Percentiles rank a stretch among this genome's conserved stretches.
Conservation (phyloP, 768 basidiomycete species). For the Calocera viscosa region DNA sequence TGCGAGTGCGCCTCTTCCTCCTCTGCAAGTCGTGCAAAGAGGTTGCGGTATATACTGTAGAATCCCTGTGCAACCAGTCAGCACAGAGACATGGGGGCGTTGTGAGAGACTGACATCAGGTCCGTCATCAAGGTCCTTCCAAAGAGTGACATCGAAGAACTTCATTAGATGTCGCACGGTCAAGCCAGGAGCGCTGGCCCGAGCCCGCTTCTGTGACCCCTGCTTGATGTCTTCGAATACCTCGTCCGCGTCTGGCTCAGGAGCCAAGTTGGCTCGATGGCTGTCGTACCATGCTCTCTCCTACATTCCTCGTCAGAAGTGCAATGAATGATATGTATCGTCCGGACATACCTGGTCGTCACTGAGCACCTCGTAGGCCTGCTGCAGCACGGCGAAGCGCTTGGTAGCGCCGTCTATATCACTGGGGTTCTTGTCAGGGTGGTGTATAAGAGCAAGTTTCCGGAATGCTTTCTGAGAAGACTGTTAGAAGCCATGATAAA, state of each 20-base stretch:
- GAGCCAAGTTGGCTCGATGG: constrained; percentile 66
- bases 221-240: constrained; percentile 76
- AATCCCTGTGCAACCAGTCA: constrained; percentile 48
- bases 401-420: constrained; percentile 77
- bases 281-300: constrained; percentile 98
- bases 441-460: constrained; percentile 20
- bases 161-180: constrained; percentile 66
- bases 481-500: neutral
- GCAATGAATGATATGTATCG: constrained; percentile 13
- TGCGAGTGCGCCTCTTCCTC: constrained; percentile 54
- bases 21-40: constrained; percentile 68
- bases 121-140: constrained; percentile 51
- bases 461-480: constrained; percentile 18
- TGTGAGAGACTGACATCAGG: constrained; percentile 35
- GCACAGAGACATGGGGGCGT: neutral
- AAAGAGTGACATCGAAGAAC: constrained; percentile 68
- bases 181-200: constrained; percentile 55
- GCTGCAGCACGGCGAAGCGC: constrained; percentile 77
- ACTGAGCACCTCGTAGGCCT: constrained; percentile 93
- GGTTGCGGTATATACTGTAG: constrained; percentile 74
- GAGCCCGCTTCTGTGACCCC: constrained; percentile 40
- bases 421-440: constrained; percentile 42
- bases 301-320: constrained; percentile 38
- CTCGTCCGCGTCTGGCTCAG: constrained; percentile 69
- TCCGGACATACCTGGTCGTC: constrained; percentile 70